phyloP scores from a whole-genome alignment of 805 yeast genomes.

The Cyberlindnera amylophila region DNA sequence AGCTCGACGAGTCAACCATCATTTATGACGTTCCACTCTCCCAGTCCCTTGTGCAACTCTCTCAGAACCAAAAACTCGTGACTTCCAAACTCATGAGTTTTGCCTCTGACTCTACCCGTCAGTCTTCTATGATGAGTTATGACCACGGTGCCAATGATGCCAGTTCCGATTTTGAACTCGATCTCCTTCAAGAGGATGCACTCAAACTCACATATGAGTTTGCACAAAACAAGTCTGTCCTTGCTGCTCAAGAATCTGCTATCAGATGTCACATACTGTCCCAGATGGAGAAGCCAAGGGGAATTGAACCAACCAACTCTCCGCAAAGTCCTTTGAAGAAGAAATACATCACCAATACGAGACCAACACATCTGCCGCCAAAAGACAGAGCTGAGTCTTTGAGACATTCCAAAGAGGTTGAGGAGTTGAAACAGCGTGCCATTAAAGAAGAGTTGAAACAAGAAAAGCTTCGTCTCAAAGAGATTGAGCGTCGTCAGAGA shows the following conservation, averaged over 20 bases:
- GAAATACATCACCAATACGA: constrained; percentile 41
- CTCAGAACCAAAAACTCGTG: constrained; percentile 34
- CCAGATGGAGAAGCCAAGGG: constrained; percentile 31
- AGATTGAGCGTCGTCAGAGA: constrained; percentile 32
- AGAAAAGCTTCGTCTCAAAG: constrained; percentile 30
- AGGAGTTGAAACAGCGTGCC: constrained; percentile 39
- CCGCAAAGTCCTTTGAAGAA: constrained; percentile 17
- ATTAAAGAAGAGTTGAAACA: constrained; percentile 35
- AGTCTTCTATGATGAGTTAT: constrained; percentile 42
- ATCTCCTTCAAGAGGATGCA: constrained; percentile 17
- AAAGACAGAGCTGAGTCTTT: constrained; percentile 49
- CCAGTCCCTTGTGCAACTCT: constrained; percentile 43
- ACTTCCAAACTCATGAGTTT: constrained; percentile 24
- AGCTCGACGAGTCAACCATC: constrained; percentile 47
- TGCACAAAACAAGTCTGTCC: constrained; percentile 30
- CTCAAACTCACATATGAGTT: constrained; percentile 18
- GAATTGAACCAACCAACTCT: constrained; percentile 9
- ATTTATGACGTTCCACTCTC: constrained; percentile 66
- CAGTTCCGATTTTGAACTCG: constrained; percentile 16
- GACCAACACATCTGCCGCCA: constrained; percentile 68
- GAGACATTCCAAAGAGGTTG: constrained; percentile 53
- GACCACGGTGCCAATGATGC: constrained; percentile 8
- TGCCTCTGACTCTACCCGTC: constrained; percentile 38
- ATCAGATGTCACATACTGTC: constrained; percentile 16
- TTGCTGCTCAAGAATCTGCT: constrained; percentile 33